These are phyloP conservation scores for Mycena citricolor DNA, from an alignment of 1,284 basidiomycete genomes.

Conservation along the genomic window DNA sequence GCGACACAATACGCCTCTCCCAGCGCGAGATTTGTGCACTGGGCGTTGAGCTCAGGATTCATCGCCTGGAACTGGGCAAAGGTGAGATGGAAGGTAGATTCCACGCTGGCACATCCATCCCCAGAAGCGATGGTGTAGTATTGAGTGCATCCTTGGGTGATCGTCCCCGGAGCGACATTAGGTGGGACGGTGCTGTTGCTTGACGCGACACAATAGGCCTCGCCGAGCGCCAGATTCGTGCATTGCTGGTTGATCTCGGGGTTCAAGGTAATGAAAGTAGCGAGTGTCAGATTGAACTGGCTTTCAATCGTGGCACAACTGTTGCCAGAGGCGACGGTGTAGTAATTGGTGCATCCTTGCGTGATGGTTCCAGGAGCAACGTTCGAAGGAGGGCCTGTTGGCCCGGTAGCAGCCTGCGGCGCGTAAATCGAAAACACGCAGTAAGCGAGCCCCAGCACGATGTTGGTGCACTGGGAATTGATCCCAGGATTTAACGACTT, in stretches of 20 bases:
- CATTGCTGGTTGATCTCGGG: conserved; percentile 19
- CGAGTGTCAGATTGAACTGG: conserved; percentile 16
- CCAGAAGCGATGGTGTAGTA: conserved; percentile 7
- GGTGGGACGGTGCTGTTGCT: conserved; percentile 13
- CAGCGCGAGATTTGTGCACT: conserved; percentile 4
- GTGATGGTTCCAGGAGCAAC: conserved; percentile 24
- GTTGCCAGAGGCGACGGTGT: conserved; percentile 23
- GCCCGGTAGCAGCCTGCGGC: conserved; percentile 7
- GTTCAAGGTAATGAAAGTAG: conserved; percentile 16
- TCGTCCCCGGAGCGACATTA: conserved; percentile 4
- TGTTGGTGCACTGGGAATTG: conserved; percentile 23
- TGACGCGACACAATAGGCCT: conserved; percentile 17
- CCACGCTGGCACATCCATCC: conserved; percentile 4
- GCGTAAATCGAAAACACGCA: conserved; percentile 24
- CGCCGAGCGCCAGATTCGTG: conserved; percentile 12
- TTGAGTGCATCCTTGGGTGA: conserved; percentile 4
- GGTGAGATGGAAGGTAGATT: conserved; percentile 3
- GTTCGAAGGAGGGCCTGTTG: conserved; percentile 24
- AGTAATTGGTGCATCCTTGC: conserved; percentile 18
- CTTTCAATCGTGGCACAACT: conserved; percentile 14
- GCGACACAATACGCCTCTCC: conserved; percentile 6
- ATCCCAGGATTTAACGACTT: conserved; percentile 22
- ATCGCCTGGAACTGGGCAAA: conserved; percentile 2
- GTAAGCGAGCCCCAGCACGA: conserved; percentile 23
- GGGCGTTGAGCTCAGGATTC: conserved; percentile 1